These are phyloP conservation scores for Neurospora sp. DNA, from an alignment of 495 filamentous ascomycete genomes.

Conservation along the genomic window DNA sequence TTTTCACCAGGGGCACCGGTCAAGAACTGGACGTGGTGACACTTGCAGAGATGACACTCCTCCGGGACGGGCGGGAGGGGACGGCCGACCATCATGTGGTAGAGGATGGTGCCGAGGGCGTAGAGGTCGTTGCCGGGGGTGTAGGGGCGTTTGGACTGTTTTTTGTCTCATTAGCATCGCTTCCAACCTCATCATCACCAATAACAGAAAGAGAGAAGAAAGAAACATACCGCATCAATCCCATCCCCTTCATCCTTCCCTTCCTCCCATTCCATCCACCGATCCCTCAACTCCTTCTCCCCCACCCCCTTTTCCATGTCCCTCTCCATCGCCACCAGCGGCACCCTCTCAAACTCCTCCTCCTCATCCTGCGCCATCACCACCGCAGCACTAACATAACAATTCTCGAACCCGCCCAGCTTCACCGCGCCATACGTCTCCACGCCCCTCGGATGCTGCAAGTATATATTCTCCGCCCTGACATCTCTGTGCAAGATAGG, in stretches of 20 bases:
- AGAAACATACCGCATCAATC: conserved; percentile 2
- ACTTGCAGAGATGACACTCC: conserved; percentile 17
- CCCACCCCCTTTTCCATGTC: background rate
- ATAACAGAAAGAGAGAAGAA: background rate
- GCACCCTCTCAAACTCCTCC: conserved; percentile 4
- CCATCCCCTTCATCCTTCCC: background rate
- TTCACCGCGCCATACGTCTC: conserved; percentile 41
- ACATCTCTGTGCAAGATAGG: conserved; percentile 36
- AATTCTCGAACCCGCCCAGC: conserved; percentile 30
- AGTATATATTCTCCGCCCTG: conserved; percentile 30
- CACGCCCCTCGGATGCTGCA: conserved; percentile 29
- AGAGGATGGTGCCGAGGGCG: conserved; percentile 26
- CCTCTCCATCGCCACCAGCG: conserved; percentile 5
- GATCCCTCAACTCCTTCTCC: conserved; percentile 1
- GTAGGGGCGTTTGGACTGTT: conserved; percentile 17
- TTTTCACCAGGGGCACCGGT: background rate
- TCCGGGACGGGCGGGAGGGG: conserved; percentile 10
- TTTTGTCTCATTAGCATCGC: background rate
- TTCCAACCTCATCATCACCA: background rate
- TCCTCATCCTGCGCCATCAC: conserved; percentile 18
- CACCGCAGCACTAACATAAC: conserved; percentile 3
- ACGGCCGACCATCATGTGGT: conserved; percentile 28
- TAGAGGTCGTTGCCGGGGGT: conserved; percentile 25
- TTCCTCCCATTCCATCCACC: background rate
- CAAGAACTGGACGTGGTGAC: conserved; percentile 9